phyloP scores from a whole-genome alignment of 257 asterid species.

The Linaria vulgaris region DNA sequence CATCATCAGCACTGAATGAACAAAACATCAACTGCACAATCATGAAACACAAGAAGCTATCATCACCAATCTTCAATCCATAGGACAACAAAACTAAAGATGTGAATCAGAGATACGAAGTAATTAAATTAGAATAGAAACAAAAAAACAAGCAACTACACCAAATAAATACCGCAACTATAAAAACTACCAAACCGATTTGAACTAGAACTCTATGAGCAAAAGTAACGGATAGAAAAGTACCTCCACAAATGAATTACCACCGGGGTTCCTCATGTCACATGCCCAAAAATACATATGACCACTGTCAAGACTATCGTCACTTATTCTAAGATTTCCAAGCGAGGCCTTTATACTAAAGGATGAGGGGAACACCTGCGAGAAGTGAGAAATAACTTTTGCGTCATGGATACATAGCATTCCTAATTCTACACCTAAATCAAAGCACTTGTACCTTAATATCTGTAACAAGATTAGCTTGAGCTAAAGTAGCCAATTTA shows the following conservation, averaged over 20 bases:
- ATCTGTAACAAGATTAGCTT: slow-evolving; percentile 81
- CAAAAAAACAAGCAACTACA: slow-evolving; percentile 5
- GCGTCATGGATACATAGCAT: slow-evolving; percentile 20
- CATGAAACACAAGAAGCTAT: slow-evolving; percentile 18
- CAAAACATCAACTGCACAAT: slow-evolving; percentile 71
- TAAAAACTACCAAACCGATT: slow-evolving; percentile 10
- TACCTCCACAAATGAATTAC: slow-evolving; percentile 97
- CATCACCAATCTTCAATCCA: slow-evolving; percentile 13
- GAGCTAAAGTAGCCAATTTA: slow-evolving; percentile 81
- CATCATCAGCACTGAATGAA: slow-evolving; percentile 82
- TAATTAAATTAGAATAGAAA: neutral
- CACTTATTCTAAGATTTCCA: slow-evolving; percentile 93
- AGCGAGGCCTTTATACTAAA: slow-evolving; percentile 92
- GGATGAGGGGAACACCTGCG: slow-evolving; percentile 91
- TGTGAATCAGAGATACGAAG: neutral
- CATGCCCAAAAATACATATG: slow-evolving; percentile 97
- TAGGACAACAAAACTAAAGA: slow-evolving; percentile 6
- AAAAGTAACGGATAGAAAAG: slow-evolving; percentile 15
- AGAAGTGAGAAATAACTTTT: slow-evolving; percentile 25
- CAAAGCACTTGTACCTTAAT: slow-evolving; percentile 57
- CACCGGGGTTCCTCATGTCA: slow-evolving; percentile 98
- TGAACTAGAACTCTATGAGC: slow-evolving; percentile 2
- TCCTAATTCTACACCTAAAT: slow-evolving; percentile 21
- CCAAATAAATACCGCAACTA: neutral
- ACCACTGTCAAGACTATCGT: slow-evolving; percentile 74